Conservation (phyloP, 805 yeast species). For the Lipomyces kockii region DNA sequence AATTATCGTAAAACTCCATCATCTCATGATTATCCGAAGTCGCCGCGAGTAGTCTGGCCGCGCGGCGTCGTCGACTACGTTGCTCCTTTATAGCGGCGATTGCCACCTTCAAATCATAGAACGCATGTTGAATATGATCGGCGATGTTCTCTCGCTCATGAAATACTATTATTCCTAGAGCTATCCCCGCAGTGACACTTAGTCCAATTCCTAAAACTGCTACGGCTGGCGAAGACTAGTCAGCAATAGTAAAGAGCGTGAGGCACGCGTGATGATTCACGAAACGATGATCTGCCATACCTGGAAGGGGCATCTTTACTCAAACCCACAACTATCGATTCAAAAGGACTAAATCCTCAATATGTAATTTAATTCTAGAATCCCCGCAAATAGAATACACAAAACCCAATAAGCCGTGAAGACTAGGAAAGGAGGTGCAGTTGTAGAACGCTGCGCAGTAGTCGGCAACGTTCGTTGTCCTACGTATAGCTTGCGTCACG, state of each 20-base stretch:
- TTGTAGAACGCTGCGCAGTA: neutral
- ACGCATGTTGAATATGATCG: neutral
- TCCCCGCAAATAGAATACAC: neutral
- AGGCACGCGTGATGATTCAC: neutral
- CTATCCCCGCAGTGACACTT: slow-evolving; percentile 19
- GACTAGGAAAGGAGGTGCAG: neutral
- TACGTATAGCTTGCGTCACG: neutral
- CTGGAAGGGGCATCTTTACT: neutral
- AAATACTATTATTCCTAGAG: slow-evolving; percentile 18
- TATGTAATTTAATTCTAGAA: neutral
- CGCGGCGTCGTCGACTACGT: slow-evolving; percentile 8
- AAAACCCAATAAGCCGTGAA: neutral
- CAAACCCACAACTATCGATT: neutral
- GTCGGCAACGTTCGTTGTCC: neutral
- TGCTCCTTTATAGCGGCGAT: neutral
- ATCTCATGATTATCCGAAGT: slow-evolving; percentile 18
- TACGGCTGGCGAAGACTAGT: slow-evolving; percentile 5
- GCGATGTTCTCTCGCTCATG: slow-evolving; percentile 19
- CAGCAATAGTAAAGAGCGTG: neutral
- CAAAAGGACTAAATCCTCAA: neutral
- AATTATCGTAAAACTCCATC: slow-evolving; percentile 18
- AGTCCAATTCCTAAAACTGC: slow-evolving; percentile 19
- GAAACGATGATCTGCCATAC: neutral
- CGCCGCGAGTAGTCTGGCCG: slow-evolving; percentile 13
- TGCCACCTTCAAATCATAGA: slow-evolving; percentile 6